phyloP scores from a whole-genome alignment of 179 eudicot species.

The Vitellaria paradoxa region DNA sequence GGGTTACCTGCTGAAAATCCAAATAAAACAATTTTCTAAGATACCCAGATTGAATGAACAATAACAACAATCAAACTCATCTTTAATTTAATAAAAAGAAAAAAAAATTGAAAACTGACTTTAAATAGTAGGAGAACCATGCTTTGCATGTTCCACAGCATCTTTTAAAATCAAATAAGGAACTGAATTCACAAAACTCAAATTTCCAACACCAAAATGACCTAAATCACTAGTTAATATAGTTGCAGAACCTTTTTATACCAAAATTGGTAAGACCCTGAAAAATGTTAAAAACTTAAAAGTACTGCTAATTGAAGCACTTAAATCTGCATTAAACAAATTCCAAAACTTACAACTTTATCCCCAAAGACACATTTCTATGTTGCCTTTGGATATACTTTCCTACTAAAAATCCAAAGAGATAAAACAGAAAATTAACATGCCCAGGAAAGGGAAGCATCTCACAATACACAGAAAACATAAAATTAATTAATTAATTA shows the following conservation, averaged over 20 bases:
- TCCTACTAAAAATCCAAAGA: not conserved
- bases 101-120: not conserved
- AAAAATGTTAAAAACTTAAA: not conserved
- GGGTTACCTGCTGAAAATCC: conserved; percentile 21
- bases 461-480: not conserved
- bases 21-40: conserved; percentile 7
- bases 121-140: not conserved
- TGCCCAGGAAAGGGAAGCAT: not conserved
- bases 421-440: not conserved
- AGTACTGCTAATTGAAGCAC: not conserved
- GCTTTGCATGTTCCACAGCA: not conserved
- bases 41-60: not conserved
- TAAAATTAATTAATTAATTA: not conserved
- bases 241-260: not conserved
- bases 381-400: not conserved
- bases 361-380: no score
- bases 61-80: not conserved
- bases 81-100: not conserved
- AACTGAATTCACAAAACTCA: not conserved
- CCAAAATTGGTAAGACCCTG: not conserved
- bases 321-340: not conserved
- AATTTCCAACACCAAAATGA: not conserved
- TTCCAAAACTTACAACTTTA: not conserved
- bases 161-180: not conserved
- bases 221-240: not conserved